phyloP scores from a whole-genome alignment of 2,329 filamentous ascomycete species.

The Sclerotiophoma versabilis region DNA sequence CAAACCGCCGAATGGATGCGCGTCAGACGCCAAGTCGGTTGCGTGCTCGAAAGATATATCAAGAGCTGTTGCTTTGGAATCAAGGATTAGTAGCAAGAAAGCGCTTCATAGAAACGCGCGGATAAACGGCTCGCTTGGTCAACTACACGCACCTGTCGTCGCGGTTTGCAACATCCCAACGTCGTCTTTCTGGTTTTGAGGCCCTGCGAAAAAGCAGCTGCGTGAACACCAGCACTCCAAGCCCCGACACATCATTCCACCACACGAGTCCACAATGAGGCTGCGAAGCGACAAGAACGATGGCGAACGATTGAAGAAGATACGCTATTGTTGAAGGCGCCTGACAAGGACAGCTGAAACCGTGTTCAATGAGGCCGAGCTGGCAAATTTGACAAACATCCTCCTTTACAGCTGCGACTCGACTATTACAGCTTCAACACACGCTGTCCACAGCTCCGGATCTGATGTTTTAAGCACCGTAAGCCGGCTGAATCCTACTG shows the following conservation, averaged over 20 bases:
- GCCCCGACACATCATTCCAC: background rate
- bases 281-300: background rate
- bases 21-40: background rate
- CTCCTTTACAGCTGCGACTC: constrained; percentile 63
- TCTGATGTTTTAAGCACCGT: constrained; percentile 56
- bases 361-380: background rate
- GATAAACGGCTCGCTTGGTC: background rate
- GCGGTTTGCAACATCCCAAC: too few species aligned
- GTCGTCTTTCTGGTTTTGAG: too few species aligned
- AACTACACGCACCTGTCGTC: too few species aligned
- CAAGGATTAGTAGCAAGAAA: background rate
- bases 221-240: too few species aligned
- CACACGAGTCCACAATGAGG: background rate
- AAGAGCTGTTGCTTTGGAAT: background rate
- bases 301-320: background rate
- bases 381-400: background rate
- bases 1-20: background rate
- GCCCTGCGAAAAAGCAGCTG: too few species aligned
- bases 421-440: constrained; percentile 55
- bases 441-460: constrained; percentile 52
- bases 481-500: constrained; percentile 60
- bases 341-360: background rate
- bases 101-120: background rate
- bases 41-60: too few species aligned
- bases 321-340: background rate